phyloP scores from a whole-genome alignment of 2,329 filamentous ascomycete genomes.

The Monosporascus sp. region DNA sequence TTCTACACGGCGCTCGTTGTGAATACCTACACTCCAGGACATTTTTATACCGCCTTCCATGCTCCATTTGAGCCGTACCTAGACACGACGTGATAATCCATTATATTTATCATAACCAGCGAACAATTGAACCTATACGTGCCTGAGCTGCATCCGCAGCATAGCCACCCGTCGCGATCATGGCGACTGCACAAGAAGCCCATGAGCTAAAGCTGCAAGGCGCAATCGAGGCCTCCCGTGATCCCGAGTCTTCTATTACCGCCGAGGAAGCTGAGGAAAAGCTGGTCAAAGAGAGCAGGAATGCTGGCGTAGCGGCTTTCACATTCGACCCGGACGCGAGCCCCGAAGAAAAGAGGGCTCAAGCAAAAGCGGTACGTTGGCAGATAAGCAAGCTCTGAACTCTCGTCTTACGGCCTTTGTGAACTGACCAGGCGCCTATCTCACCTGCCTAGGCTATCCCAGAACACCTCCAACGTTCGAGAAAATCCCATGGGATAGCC shows the following conservation, averaged over 20 bases:
- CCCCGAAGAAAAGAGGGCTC: constrained; percentile 76
- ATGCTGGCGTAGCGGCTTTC: constrained; percentile 74
- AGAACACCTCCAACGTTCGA: constrained; percentile 56
- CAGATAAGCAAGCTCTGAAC: background rate
- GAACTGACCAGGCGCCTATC: constrained; percentile 10
- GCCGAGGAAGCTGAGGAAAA: constrained; percentile 67
- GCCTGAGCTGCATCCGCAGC: constrained; percentile 24
- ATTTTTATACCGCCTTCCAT: too few relatives aligned
- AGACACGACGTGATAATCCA: too few relatives aligned
- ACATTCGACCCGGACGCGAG: constrained; percentile 83
- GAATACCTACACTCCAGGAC: too few relatives aligned
- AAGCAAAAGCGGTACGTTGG: constrained; percentile 65
- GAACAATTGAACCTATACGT: background rate
- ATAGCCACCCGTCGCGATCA: constrained; percentile 12
- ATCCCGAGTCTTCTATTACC: constrained; percentile 63
- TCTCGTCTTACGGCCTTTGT: constrained; percentile 7
- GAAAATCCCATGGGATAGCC: constrained; percentile 59
- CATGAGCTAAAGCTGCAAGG: constrained; percentile 77
- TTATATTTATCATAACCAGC: too few relatives aligned
- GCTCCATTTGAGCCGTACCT: too few relatives aligned
- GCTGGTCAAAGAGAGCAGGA: constrained; percentile 71
- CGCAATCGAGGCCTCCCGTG: constrained; percentile 68
- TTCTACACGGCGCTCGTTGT: too few relatives aligned
- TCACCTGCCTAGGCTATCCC: constrained; percentile 49
- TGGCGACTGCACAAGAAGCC: constrained; percentile 31